Base-by-base conservation (phyloP, 352 stramenopile genomes). In the Peronosclerospora sorghi region DNA sequence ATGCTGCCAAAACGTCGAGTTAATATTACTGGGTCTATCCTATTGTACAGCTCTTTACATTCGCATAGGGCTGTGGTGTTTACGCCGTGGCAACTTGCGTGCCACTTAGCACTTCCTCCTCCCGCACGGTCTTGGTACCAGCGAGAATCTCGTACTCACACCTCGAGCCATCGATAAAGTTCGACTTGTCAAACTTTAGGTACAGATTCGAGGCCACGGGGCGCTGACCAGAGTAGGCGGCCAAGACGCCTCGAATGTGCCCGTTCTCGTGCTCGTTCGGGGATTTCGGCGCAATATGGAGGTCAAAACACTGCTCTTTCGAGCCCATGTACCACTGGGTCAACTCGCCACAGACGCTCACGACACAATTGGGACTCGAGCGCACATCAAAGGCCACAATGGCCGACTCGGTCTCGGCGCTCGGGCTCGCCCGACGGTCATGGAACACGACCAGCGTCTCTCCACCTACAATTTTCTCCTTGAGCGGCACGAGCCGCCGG, bases 181-280 rank as follows among this genome's bases (percentile, higher is more conserved):
- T 87, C 20, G 59, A 70, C 29, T 66, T 54, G 56, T 87, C 75
- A 40, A 87, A 87, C 48, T 87, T 87, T 38, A 87, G 62, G 50
- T 85, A 87, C 35, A 87, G 56, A 39, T 76, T 82, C 14, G 52
- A 62, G 23, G 75, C 75, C 17, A 81, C 65, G 0, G 70, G 75
- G 10, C 60, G 63, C 12, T 52, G 23, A 18, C 59, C 48, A 15
- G 59, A 69, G 51, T 80, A 87, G 14, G 72, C 75, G 1, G 75
- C 75, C 54, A 70, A 84, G 38, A 87, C 68, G 35, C 70, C 75
- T 17, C 59, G 58, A 42, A 87, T 85, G 35, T 84, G 51, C 2
- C 73, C 71, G 49, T 83, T 80, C 43, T 81, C 56, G 7, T 45
- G 37, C 20, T 63, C 15, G 43, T 86, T 54, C 5, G 51, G 29